Evolutionary conservation across 192 early-diverging fungal species (phyloP), one percentile per base, ranked within the genome.

Genomic region (Allomyces macrogynus): DNA sequence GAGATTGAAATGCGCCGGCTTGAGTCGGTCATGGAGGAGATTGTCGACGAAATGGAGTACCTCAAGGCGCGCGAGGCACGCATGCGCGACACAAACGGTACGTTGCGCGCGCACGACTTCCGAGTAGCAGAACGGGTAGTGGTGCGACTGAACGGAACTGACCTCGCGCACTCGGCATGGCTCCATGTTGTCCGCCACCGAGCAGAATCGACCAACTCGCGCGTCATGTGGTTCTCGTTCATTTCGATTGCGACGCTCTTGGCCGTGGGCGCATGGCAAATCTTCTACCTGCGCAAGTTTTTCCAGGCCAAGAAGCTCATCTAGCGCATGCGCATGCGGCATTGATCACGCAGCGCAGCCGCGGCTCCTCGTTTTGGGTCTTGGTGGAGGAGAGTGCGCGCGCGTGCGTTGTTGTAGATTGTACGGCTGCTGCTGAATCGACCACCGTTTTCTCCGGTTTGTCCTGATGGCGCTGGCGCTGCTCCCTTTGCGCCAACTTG

Each of bases 251-350:
- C 88, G 62, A 76, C 83, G 27, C 69, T 93, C 24, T 72, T 90
- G 27, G 71, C 74, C 16, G 77, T 90, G 63, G 87, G 83, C 24
- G 74, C 67, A 22, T 89, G 86, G 85, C 90, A 97, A 74, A 79
- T 94, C 42, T 71, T 86, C 16, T 97, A 93, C 69, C 74, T 95
- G 65, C 80, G 84, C 64, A 78, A 77, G 32, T 93, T 89, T 82
- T 91, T 93, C 86, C 82, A 87, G 70, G 78, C 83, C 72, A 93
- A 93, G 85, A 86, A 88, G 76, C 80, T 90, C 54, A 88, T 90
- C 66, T 90, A 78, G 76, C 20, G 16, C 16, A 3, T 16, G 49
- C 3, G 20, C 49, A 16, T 3, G 20, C 49, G 49, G 20, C 49
- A 57, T 14, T 14, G 49, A 3, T 1, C 49, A 57, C 8, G 32